phyloP scores from a whole-genome alignment of 805 yeast genomes.

The Starmerella davenportii region DNA sequence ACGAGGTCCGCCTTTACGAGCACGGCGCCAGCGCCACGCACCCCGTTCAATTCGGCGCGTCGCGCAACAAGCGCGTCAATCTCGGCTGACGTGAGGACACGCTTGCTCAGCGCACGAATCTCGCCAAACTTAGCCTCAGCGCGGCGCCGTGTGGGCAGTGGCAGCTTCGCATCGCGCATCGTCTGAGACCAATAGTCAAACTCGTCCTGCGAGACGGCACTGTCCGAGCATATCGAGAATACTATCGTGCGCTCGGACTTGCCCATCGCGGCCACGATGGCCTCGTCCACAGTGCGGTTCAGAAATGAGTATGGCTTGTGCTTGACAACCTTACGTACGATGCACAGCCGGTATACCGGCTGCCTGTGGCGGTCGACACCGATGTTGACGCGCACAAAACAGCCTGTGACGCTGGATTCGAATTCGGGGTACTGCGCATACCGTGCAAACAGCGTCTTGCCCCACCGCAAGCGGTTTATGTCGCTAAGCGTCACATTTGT shows the following conservation, averaged over 20 bases:
- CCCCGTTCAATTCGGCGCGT: constrained; percentile 45
- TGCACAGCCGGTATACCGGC: constrained; percentile 67
- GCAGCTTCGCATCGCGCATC: constrained; percentile 37
- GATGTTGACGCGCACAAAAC: constrained; percentile 68
- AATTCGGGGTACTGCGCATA: constrained; percentile 73
- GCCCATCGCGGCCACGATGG: constrained; percentile 68
- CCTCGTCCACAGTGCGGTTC: constrained; percentile 35
- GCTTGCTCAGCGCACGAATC: constrained; percentile 42
- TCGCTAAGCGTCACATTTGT: constrained; percentile 39
- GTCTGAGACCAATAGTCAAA: constrained; percentile 50
- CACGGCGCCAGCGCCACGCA: constrained; percentile 58
- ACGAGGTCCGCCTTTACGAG: constrained; percentile 50
- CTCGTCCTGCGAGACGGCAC: constrained; percentile 51
- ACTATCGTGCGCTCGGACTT: constrained; percentile 54
- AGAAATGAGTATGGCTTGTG: constrained; percentile 34
- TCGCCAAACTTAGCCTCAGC: constrained; percentile 47
- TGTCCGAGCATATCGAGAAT: constrained; percentile 65
- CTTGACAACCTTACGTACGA: constrained; percentile 44
- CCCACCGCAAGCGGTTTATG: constrained; percentile 55
- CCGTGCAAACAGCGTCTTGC: constrained; percentile 57
- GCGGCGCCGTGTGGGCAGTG: constrained; percentile 45
- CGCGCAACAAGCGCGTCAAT: constrained; percentile 61
- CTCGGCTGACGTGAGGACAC: constrained; percentile 49
- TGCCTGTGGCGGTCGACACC: constrained; percentile 49
- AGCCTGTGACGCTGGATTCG: constrained; percentile 46